Percentiles rank a stretch among this genome's conserved stretches.
These are phyloP conservation scores for Chaetoceros muelleri DNA, from an alignment of 108 stramenopile species.

Conservation along the genomic window DNA sequence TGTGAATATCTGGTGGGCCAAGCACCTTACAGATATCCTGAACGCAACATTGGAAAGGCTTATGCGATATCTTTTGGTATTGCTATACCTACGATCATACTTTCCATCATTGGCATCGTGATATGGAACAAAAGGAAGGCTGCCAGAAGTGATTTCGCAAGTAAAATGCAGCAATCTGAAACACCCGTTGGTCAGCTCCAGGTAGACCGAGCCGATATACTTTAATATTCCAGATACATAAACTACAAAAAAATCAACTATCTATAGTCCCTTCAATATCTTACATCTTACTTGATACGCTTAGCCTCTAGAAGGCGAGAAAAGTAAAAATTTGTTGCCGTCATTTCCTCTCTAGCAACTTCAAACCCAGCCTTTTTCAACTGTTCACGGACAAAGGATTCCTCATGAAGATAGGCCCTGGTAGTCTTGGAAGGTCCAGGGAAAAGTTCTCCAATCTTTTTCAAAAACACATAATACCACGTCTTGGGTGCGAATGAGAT, in stretches of 20 bases:
- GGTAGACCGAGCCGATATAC: no score
- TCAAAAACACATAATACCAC: constrained; percentile 86
- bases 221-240: no score
- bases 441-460: constrained; percentile 94
- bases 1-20: constrained; percentile 4
- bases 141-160: not conserved
- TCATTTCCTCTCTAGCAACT: constrained; percentile 86
- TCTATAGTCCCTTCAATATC: no score
- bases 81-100: no score
- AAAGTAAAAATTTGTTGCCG: constrained; percentile 95
- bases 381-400: constrained; percentile 72
- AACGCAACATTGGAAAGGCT: no score
- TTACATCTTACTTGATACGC: constrained; percentile 28
- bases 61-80: no score
- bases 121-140: not conserved
- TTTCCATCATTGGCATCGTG: no score
- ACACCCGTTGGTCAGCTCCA: no score
- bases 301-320: constrained; percentile 90
- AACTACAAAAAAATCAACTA: no score
- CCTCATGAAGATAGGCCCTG: constrained; percentile 91
- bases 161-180: no score
- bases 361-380: constrained; percentile 79
- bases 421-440: constrained; percentile 95
- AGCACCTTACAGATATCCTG: no score
- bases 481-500: constrained; percentile 96